Conservation (phyloP, 1,284 basidiomycete species). For the Athelia psychrophila region DNA sequence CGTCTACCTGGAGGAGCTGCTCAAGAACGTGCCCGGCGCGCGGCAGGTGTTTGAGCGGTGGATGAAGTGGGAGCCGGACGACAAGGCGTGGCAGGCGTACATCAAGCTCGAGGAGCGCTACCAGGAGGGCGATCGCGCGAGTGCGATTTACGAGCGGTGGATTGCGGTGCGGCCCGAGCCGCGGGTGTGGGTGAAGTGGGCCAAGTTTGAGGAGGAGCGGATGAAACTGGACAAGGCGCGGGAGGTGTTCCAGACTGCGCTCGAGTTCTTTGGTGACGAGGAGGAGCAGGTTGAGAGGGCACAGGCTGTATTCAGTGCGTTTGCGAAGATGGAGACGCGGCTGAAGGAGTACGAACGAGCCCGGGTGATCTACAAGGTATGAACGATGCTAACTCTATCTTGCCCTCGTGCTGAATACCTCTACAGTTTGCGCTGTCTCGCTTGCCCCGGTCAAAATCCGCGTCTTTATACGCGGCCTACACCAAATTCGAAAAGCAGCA, state of each 20-base stretch:
- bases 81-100: conserved; percentile 99
- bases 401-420: conserved; percentile 3
- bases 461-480: conserved; percentile 83
- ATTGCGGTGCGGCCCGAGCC: conserved; percentile 93
- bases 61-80: conserved; percentile 99
- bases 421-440: conserved; percentile 87
- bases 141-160: conserved; percentile 93
- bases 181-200: conserved; percentile 95
- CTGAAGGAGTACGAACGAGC: conserved; percentile 96
- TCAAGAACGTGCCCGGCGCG: conserved; percentile 94
- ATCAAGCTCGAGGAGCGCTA: conserved; percentile 97
- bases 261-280: conserved; percentile 97
- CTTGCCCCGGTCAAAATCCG: conserved; percentile 88
- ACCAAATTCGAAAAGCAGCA: conserved; percentile 99
- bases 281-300: conserved; percentile 97
- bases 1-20: conserved; percentile 95
- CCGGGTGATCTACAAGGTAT: conserved; percentile 93
- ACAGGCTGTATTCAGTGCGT: conserved; percentile 93
- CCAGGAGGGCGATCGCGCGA: conserved; percentile 88
- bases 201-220: conserved; percentile 96
- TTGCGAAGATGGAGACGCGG: conserved; percentile 97
- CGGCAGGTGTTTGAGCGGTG: conserved; percentile 98
- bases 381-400: conserved; percentile 3
- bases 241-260: conserved; percentile 95
- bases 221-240: conserved; percentile 85